Percentiles rank a stretch among this genome's conserved stretches.
These are phyloP conservation scores for Talaromyces albobiverticillius DNA, from an alignment of 2,329 filamentous ascomycete species.

Conservation along the genomic window DNA sequence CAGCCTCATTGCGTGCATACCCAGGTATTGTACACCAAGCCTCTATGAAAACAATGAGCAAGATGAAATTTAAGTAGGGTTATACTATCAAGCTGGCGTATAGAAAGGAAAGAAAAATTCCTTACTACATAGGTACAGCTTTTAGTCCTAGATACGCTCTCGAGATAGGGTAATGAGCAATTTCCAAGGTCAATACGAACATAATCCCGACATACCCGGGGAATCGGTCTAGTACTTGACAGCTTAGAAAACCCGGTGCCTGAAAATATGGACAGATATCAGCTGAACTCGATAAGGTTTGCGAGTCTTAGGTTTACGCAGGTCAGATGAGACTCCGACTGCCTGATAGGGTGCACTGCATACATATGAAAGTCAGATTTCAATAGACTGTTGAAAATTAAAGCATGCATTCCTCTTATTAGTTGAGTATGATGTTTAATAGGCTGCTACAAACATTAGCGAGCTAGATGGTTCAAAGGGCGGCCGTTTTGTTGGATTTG, in stretches of 20 bases:
- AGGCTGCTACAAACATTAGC: background rate
- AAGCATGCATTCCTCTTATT: background rate
- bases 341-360: background rate
- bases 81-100: too few species aligned
- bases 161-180: too few species aligned
- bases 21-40: too few species aligned
- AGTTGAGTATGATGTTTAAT: background rate
- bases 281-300: background rate
- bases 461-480: background rate
- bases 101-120: too few species aligned
- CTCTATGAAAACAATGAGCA: too few species aligned
- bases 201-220: too few species aligned
- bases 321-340: background rate
- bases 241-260: background rate
- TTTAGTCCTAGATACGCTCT: too few species aligned
- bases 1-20: too few species aligned
- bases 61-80: too few species aligned
- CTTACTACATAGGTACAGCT: too few species aligned
- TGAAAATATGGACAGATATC: background rate
- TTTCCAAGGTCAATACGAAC: too few species aligned
- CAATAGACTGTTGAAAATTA: background rate
- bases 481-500: background rate
- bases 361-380: background rate
- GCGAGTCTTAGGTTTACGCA: constrained; percentile 3
- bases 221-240: too few species aligned